Percentiles rank a stretch among this genome's conserved stretches.
These are phyloP conservation scores for Pseudogymnoascus sp. DNA, from an alignment of 2,329 filamentous ascomycete species.

Conservation along the genomic window DNA sequence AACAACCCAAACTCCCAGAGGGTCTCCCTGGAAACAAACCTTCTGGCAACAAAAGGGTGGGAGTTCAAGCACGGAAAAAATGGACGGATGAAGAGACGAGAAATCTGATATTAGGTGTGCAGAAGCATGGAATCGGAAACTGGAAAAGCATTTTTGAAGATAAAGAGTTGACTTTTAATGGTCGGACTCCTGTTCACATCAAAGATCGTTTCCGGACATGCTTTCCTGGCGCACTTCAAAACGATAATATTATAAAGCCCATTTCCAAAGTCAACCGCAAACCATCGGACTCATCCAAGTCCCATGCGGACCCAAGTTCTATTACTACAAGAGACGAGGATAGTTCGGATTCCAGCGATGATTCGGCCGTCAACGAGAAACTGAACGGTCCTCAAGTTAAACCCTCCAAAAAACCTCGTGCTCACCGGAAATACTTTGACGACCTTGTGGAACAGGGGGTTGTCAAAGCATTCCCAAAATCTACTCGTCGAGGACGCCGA, in stretches of 20 bases:
- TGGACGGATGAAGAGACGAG: conserved; percentile 62
- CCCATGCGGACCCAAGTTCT: background rate
- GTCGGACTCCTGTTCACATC: conserved; percentile 54
- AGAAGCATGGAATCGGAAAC: conserved; percentile 56
- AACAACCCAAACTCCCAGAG: background rate
- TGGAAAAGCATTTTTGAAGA: conserved; percentile 61
- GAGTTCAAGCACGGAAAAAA: conserved; percentile 52
- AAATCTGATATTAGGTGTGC: conserved; percentile 53
- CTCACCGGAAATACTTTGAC: conserved; percentile 50
- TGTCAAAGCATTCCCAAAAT: conserved; percentile 55
- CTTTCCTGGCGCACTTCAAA: conserved; percentile 45
- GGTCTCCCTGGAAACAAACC: conserved; percentile 29
- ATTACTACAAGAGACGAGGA: conserved; percentile 17
- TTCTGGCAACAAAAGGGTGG: conserved; percentile 37
- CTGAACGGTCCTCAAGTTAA: conserved; percentile 26
- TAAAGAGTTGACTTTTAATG: conserved; percentile 53
- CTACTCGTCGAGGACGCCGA: conserved; percentile 51
- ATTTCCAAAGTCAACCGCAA: conserved; percentile 23
- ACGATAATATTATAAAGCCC: conserved; percentile 29
- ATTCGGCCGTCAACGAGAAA: conserved; percentile 17
- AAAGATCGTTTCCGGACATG: conserved; percentile 63
- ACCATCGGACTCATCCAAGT: conserved; percentile 12
- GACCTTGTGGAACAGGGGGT: conserved; percentile 54
- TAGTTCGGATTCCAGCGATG: conserved; percentile 10
- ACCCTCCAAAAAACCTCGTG: conserved; percentile 42